Conservation (phyloP, 306 rosid species). For the Urtica urens region DNA sequence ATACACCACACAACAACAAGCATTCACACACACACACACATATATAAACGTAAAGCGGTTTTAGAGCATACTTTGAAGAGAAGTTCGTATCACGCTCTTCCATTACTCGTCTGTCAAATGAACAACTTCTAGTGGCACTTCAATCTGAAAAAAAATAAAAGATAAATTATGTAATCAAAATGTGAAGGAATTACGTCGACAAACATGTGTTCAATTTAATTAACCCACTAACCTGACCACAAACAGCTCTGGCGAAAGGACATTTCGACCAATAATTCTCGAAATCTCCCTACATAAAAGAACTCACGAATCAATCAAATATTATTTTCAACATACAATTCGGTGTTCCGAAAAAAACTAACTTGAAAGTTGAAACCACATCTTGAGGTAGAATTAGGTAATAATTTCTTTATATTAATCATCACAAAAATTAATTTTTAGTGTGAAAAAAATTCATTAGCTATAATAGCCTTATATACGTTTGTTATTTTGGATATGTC, state of each 20-base stretch:
- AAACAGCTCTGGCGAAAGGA: conserved; percentile 81
- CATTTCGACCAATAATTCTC: conserved; percentile 94
- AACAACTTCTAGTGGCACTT: conserved; percentile 73
- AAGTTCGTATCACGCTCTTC: conserved; percentile 59
- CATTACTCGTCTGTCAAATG: conserved; percentile 95
- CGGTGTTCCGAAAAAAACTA: too few relatives aligned
- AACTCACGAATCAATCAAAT: too few relatives aligned
- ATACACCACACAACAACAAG: conserved; percentile 7
- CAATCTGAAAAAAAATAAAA: conserved; percentile 36
- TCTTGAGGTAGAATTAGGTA: conserved; percentile 87
- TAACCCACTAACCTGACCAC: conserved; percentile 45
- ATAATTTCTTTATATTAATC: too few relatives aligned
- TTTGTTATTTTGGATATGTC: too few relatives aligned
- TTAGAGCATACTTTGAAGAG: background rate
- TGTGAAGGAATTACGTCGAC: background rate
- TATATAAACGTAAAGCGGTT: background rate
- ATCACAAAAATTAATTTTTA: too few relatives aligned
- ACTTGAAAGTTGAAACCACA: conserved; percentile 85
- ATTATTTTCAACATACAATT: background rate
- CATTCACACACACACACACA: too few relatives aligned
- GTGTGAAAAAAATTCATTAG: too few relatives aligned
- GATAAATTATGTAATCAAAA: too few relatives aligned
- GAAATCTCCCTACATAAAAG: conserved; percentile 71
- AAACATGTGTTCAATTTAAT: background rate
- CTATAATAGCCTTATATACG: too few relatives aligned